Conservation (phyloP, 2,329 filamentous ascomycete species). For the Aquanectria penicillioides region DNA sequence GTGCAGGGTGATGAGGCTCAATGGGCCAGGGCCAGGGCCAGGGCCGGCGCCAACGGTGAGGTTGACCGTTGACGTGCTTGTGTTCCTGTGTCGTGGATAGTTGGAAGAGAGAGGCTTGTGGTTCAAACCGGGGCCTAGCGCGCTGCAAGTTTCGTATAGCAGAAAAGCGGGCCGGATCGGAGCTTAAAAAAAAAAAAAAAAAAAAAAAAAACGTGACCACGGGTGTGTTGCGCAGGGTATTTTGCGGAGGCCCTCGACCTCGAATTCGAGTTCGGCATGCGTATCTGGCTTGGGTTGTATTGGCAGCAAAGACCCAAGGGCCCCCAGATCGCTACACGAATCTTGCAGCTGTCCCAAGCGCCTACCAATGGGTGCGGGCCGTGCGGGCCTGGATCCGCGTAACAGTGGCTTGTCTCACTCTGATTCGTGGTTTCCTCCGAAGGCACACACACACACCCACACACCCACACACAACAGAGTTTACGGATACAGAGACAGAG, state of each 20-base stretch:
- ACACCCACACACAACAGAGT: too few relatives aligned
- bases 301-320: background rate
- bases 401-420: too few relatives aligned
- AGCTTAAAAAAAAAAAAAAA: background rate
- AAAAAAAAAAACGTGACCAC: background rate
- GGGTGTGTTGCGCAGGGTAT: background rate
- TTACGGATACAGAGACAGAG: too few relatives aligned
- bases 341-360: slow-evolving; percentile 24
- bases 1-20: slow-evolving; percentile 1
- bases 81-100: background rate
- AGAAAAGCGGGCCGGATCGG: background rate
- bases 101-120: background rate
- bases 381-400: too few relatives aligned
- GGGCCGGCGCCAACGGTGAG: too few relatives aligned
- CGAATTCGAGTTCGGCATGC: slow-evolving; percentile 18
- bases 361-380: slow-evolving; percentile 1
- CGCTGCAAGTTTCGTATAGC: slow-evolving; percentile 43
- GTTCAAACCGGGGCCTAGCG: slow-evolving; percentile 32
- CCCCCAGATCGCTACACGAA: slow-evolving; percentile 33
- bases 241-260: background rate
- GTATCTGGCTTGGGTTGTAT: slow-evolving; percentile 1
- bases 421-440: too few relatives aligned
- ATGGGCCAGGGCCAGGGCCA: background rate
- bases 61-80: too few relatives aligned
- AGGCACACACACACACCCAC: too few relatives aligned